Percentiles rank a stretch among this genome's conserved stretches.
phyloP scores from a whole-genome alignment of 1,284 basidiomycete genomes.

The Stygiomarasmius scandens region DNA sequence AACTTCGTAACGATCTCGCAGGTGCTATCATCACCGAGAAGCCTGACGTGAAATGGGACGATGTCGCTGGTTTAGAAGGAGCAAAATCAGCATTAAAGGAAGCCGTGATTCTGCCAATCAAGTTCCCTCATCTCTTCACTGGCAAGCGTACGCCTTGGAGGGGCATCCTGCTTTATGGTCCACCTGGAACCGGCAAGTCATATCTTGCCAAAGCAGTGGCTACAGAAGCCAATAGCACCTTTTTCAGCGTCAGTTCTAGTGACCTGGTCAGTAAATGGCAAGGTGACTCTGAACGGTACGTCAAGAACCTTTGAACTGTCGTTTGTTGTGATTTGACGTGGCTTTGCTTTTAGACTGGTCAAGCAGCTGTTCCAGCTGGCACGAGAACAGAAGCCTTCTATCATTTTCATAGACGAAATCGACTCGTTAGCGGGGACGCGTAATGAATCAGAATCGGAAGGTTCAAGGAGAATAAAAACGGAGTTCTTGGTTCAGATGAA shows the following conservation, averaged over 20 bases:
- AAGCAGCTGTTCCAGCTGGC: conserved; percentile 98
- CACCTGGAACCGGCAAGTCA: conserved; percentile 93
- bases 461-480: conserved; percentile 95
- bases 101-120: conserved; percentile 98
- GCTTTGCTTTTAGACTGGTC: conserved; percentile 66
- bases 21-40: conserved; percentile 92
- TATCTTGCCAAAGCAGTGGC: conserved; percentile 98
- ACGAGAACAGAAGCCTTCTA: conserved; percentile 93
- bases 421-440: conserved; percentile 95
- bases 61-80: conserved; percentile 93
- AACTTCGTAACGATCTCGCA: conserved; percentile 86
- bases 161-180: conserved; percentile 95
- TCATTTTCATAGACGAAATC: conserved; percentile 99
- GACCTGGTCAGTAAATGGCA: conserved; percentile 99
- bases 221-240: conserved; percentile 98
- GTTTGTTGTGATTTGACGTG: conserved; percentile 2
- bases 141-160: conserved; percentile 98
- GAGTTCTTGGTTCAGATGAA: conserved; percentile 99
- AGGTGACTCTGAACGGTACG: conserved; percentile 94
- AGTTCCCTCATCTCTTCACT: conserved; percentile 97
- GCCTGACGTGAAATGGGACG: conserved; percentile 97
- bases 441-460: conserved; percentile 96
- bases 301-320: too few relatives aligned
- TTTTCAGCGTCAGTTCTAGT: conserved; percentile 95
- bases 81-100: conserved; percentile 98